Conservation (phyloP, 495 filamentous ascomycete species). For the Xylaria curta region DNA sequence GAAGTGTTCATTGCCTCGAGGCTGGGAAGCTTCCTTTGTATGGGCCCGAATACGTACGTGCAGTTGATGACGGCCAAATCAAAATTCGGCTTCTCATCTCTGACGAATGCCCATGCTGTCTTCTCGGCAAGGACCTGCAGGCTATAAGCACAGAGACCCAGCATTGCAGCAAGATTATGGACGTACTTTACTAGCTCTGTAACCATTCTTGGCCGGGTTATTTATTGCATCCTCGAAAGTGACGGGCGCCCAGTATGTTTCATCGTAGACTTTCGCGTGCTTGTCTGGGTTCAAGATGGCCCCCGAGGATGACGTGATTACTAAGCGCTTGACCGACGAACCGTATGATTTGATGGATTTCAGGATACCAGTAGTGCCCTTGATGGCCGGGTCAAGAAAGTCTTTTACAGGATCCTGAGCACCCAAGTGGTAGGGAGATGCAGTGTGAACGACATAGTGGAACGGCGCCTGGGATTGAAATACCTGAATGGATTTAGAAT, state of each 20-base stretch:
- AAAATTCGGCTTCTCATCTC: constrained; percentile 41
- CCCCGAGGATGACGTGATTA: constrained; percentile 52
- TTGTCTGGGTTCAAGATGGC: constrained; percentile 43
- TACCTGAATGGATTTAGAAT: constrained; percentile 25
- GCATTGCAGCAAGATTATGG: not conserved
- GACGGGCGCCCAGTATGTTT: constrained; percentile 43
- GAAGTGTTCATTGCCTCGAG: constrained; percentile 51
- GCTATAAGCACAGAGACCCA: constrained; percentile 3
- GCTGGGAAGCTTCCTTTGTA: constrained; percentile 42
- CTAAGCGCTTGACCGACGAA: constrained; percentile 44
- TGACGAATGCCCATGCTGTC: constrained; percentile 52
- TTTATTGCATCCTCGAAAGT: constrained; percentile 42
- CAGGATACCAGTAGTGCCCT: constrained; percentile 48
- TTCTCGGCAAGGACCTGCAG: constrained; percentile 47
- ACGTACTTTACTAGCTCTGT: constrained; percentile 49
- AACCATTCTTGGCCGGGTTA: constrained; percentile 36
- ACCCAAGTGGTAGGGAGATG: constrained; percentile 46
- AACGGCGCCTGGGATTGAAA: constrained; percentile 39
- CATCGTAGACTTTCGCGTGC: constrained; percentile 44
- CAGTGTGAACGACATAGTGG: constrained; percentile 50
- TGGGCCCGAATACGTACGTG: constrained; percentile 53
- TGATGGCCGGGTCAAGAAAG: constrained; percentile 51
- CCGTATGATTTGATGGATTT: constrained; percentile 41
- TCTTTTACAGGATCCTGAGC: constrained; percentile 45
- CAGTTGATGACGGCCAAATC: constrained; percentile 52